Evolutionary conservation across 2,329 filamentous ascomycete genomes (phyloP), one percentile per base, ranked within the genome.

Genomic region (Penicillium sp.): DNA sequence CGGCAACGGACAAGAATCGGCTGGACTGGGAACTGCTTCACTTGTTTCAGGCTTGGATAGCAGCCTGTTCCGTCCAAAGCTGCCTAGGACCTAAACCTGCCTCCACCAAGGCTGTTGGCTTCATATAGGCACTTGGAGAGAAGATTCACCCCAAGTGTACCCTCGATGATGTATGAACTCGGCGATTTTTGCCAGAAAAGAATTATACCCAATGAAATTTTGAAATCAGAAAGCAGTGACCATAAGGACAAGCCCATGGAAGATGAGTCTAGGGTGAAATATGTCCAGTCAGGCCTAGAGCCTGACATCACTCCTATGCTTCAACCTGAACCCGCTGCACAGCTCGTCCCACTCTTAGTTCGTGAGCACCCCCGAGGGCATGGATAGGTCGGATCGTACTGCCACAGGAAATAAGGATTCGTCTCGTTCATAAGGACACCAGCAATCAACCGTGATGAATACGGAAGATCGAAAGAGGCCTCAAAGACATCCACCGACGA

Each of bases 331-430:
- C 11, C n/a, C 7, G 3, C 43, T 43, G 19, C 37, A 44, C 59
- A 61, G 45, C 59, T 61, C 19, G 26, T 55, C 42, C 56, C 58
- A 58, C 49, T 50, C 27, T 50, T 27, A 10, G 54, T 48, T 16
- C 61, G 54, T 16, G 55, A 53, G 63, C 76, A 78, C 0, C 74
- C 74, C 8, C 33, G 46, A 3, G 76, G 76, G 67, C 76, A 78
- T 7, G 66, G 62, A 33, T 67, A 66, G 2, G 53, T 59, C 5
- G 67, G 62, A 62, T 81, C 71, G 67, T 75, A 84, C 72, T 85
- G 83, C 83, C 83, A 86, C 26, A 65, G 60, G 68, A 85, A 85
- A 59, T 77, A 80, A 7, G 71, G 69, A 68, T 85, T 80, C 42
- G 83, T 85, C 73, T 85, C 83, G 50, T 81, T 80, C 1, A 73